Base-by-base conservation (phyloP, 2,329 filamentous ascomycete genomes). In the Lecanosticta acicola region DNA sequence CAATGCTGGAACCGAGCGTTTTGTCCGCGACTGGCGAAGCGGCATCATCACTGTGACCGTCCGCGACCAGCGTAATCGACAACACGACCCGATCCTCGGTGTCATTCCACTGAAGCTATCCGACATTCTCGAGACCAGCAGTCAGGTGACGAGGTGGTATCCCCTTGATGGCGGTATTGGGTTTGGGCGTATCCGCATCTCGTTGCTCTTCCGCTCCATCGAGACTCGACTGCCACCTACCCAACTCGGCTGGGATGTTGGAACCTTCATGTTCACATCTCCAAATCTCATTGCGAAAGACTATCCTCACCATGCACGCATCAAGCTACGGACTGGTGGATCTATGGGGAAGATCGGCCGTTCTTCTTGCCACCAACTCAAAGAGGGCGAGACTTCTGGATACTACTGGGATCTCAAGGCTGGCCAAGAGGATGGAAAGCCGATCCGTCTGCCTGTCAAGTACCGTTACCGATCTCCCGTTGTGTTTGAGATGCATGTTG, bases 81-180 rank as follows among this genome's bases (percentile, higher is more conserved):
- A 98, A 68, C 91, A 97, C 58, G 93, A 97, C 55, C 91, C 93
- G 0, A 88, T 98, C 49, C 80, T 97, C 24, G 93, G 93, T 33
- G 85, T 97, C 3, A 85, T 97, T 1, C 88, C 90, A 1, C 71
- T 98, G 48, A 93, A 89, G 64, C 68, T 97, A 0, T 86, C 87
- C 0, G 88, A 96, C 40, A 77, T 96, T n/a, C 73, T 98, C 17
- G 82, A 91, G 58, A 94, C 84, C 0, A 85, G 82, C 55, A 94
- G 88, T 36, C 88, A 97, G 65, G 78, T 83, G 44, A 94, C 89
- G 2, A 76, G 89, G 49, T 96, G 90, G 89, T 97, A 96, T 64
- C 91, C 93, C n/a, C 77, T 98, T 0, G 90, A 95, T 61, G 93
- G 91, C 17, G 93, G 93, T 9, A 83, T 97, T 52, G 71, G 93